Evolutionary conservation across 108 stramenopile genomes (phyloP), one percentile per base, ranked within the genome.

Genomic region (Aurantiochytrium sp.): DNA sequence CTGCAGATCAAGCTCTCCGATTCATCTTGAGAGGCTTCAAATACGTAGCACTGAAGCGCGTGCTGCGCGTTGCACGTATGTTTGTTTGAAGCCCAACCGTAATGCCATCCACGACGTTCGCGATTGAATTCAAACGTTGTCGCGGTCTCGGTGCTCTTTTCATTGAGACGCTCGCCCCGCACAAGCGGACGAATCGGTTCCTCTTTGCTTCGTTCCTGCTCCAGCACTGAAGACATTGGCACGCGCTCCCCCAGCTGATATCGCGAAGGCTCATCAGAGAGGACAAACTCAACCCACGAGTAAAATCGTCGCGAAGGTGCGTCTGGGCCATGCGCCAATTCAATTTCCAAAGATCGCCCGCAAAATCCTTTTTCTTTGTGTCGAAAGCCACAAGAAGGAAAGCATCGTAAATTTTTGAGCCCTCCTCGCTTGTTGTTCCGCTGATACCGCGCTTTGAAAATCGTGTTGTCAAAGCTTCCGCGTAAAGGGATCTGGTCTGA

Each of bases 371-470:
- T 47, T 53, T 83, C 76, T 23, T 83, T 83, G 51, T 83, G 76
- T 55, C 76, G 45, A 23, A 83, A 83, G n/a, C 76, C 76, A 35
- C 76, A 83, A 12, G 76, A 83, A 19, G 76, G 76, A 28, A 83
- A 83, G 49, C 76, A 83, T 6, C 76, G 45, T 6, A 83, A 4
- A 23, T 83, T 83, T 28, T 83, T 83, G 0, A 83, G 51, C 6
- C 76, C 76, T 8, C 76, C 76, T 0, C 76, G 76, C 49, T 83
- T 83, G 28, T 83, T 83, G 76, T 83, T 83, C 6, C 76, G 76
- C 51, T 83, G 76, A 23, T 83, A 83, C 10, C 45, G 19, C n/a
- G 76, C 18, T 23, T 83, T 47, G 51, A 83, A 83, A 2, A 83
- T 83, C 45, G 45, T 16, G 23, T 83, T 83, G 18, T 83, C 49